A percentile compares a stretch with the other conserved stretches of the same genome.
Conservation (phyloP, 106 monocot genomes). For the Gastrodia elata region DNA sequence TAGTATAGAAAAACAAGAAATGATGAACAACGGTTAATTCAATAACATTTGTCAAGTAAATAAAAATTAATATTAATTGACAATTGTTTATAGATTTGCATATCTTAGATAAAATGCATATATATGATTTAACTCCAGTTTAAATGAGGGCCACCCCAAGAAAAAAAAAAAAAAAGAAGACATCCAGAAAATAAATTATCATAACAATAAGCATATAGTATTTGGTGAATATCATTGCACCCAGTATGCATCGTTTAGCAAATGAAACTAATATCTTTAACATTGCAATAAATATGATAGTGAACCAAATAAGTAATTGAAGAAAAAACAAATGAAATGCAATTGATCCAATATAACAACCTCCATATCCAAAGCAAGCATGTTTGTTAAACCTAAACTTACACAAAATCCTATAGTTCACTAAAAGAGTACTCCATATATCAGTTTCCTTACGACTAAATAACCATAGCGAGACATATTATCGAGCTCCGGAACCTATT, state of each 20-base stretch:
- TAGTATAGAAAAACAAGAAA: too few relatives aligned
- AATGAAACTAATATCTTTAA: background rate
- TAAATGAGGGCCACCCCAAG: too few relatives aligned
- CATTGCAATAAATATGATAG: background rate
- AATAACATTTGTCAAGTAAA: too few relatives aligned
- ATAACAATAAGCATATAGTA: background rate
- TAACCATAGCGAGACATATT: background rate
- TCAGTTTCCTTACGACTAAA: background rate
- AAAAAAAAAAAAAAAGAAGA: too few relatives aligned
- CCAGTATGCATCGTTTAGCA: background rate
- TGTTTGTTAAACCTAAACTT: background rate
- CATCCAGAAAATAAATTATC: background rate
- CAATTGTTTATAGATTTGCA: too few relatives aligned
- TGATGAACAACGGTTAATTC: too few relatives aligned
- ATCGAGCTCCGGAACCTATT: background rate
- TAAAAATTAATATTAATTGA: too few relatives aligned
- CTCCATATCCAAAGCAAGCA: background rate
- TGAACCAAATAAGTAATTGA: background rate
- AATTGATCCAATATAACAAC: background rate
- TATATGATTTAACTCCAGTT: too few relatives aligned
- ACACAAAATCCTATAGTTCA: background rate
- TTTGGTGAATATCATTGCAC: background rate
- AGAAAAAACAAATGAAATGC: background rate
- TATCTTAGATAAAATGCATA: too few relatives aligned
- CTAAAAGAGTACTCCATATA: background rate